Base-by-base conservation (phyloP, 2,329 filamentous ascomycete genomes). In the Penicillium sp. region DNA sequence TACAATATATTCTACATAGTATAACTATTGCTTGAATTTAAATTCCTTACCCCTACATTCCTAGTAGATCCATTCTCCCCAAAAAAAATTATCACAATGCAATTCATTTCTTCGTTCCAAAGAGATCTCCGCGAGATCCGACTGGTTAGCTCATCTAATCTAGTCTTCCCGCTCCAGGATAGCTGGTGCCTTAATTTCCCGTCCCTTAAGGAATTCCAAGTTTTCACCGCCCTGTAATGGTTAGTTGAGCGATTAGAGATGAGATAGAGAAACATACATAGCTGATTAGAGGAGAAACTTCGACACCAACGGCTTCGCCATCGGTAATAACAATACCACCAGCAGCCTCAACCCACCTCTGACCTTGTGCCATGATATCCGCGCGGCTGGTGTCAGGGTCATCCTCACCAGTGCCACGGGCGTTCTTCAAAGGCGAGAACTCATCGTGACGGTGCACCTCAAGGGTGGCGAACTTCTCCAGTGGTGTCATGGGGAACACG, bases 361-460 rank as follows among this genome's bases (percentile, higher is more conserved):
- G 85, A 42, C 94, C 94, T 77, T 97, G 94, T 43, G 82, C 79
- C 86, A 96, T 88, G 71, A 97, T 95, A 72, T 97, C 91, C 62
- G 80, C 82, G 77, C 88, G 90, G 81, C 91, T 96, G 48, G 94
- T 99, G 65, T 96, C 91, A 11, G 91, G 89, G 73, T 97, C 91
- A 71, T 99, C 94, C 77, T 96, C 89, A 31, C 90, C 90, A 38
- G 90, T 91, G 52, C 91, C 90, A 60, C 81, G 83, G 11, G 85
- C 85, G 71, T 99, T 99, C 86, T 99, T 99, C 64, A 99, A 80
- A 5, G 94, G 94, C 28, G 91, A 97, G 80, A 99, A 99, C 78
- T 99, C 94, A 66, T 99, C 94, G 79, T 97, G 92, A 59, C 94
- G 90, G 75, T 87, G 90, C 50, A 99, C 94, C 78, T 99, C 94